Conservation (phyloP, 163 green algal genomes). For the Chloroidium sp. region DNA sequence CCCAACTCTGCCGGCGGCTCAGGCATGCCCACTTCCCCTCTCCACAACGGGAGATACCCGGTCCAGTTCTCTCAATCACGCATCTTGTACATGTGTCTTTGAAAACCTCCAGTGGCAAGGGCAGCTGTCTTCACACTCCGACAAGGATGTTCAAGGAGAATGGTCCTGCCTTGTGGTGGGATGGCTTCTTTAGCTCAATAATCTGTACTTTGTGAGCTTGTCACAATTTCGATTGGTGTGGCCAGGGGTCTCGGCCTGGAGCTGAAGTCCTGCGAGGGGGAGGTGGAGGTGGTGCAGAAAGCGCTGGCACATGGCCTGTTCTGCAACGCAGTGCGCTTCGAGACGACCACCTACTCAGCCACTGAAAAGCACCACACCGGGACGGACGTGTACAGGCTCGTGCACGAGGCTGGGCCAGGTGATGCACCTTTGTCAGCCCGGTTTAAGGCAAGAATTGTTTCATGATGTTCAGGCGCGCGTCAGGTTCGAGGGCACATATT, state of each 20-base stretch:
- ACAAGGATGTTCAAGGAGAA: too few species aligned
- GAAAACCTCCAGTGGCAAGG: too few species aligned
- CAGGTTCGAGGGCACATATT: background rate
- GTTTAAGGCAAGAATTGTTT: background rate
- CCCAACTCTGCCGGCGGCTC: slow-evolving; percentile 42
- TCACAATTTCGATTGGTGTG: background rate
- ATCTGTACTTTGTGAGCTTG: too few species aligned
- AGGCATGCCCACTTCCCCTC: slow-evolving; percentile 1
- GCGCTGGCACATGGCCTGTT: slow-evolving; percentile 62
- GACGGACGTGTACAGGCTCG: slow-evolving; percentile 55
- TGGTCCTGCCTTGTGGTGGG: too few species aligned
- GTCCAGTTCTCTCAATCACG: too few species aligned
- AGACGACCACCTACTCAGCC: slow-evolving; percentile 39
- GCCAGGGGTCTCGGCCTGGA: slow-evolving; percentile 38
- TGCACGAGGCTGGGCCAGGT: slow-evolving; percentile 33
- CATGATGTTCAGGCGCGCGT: background rate
- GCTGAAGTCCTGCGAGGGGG: slow-evolving; percentile 24
- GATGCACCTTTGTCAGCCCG: background rate
- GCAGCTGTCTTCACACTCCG: too few species aligned
- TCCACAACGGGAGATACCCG: too few species aligned
- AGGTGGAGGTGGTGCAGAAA: slow-evolving; percentile 29
- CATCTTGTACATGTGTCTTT: too few species aligned
- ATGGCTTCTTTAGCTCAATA: too few species aligned
- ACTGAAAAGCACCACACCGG: slow-evolving; percentile 16
- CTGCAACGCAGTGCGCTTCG: slow-evolving; percentile 59